Percentiles rank a stretch among this genome's conserved stretches.
Evolutionary conservation across 345 rosid genomes (phyloP).

Genomic region (Camelina hispida): DNA sequence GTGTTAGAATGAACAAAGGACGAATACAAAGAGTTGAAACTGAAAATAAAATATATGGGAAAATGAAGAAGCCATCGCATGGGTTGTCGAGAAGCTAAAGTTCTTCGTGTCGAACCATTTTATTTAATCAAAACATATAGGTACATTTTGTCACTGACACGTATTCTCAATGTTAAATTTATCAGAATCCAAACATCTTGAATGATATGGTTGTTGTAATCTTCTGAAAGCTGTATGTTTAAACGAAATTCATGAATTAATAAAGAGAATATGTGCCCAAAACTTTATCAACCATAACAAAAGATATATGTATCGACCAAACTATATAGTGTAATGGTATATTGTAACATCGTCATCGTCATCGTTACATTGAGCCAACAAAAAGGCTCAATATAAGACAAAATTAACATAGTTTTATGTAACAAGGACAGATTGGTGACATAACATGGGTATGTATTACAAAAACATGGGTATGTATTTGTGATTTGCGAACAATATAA

Average conservation of each 20-base stretch:
- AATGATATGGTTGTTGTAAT: neutral
- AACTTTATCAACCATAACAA: neutral
- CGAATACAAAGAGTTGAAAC: constrained; percentile 38
- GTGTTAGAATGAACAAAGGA: constrained; percentile 35
- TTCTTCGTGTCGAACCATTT: constrained; percentile 23
- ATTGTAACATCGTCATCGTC: neutral
- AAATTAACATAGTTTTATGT: constrained; percentile 18
- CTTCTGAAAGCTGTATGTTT: neutral
- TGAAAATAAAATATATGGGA: constrained; percentile 25
- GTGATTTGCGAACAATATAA: constrained; percentile 23
- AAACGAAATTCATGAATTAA: neutral
- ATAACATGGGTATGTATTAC: constrained; percentile 32
- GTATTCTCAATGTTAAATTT: neutral
- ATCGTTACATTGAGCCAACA: too few relatives aligned
- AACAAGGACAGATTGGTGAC: constrained; percentile 15
- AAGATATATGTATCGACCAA: neutral
- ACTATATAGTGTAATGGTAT: neutral
- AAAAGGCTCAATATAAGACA: constrained; percentile 10
- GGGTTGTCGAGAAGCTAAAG: constrained; percentile 45
- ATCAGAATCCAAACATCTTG: constrained; percentile 17
- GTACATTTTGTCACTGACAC: constrained; percentile 29
- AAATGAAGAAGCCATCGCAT: constrained; percentile 40
- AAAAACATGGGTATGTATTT: constrained; percentile 28
- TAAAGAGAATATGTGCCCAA: neutral
- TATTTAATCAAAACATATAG: constrained; percentile 7